Base-by-base conservation (phyloP, 768 basidiomycete genomes). In the Tulasnella sp. region DNA sequence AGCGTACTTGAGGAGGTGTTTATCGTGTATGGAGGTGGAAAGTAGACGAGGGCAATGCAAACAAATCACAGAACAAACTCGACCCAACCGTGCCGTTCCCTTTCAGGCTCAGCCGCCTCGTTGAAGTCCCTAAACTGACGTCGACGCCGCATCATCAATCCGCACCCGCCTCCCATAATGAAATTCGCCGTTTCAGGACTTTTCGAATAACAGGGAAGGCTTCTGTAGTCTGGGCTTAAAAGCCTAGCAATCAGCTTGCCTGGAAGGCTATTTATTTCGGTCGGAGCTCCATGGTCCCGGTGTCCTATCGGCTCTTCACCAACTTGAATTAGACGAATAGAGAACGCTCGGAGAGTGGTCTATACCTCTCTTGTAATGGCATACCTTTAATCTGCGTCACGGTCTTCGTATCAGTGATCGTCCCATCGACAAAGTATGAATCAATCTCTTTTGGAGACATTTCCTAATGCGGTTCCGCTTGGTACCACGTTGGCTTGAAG, bases 51-150 rank as follows among this genome's bases (percentile, higher is more conserved):
- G 64, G 64, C 34, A 69, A 69, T 69, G 54, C 64, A 69, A 69
- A 69, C 64, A 69, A 69, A 69, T 69, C 64, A 69, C 64, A 69
- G 64, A 69, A 69, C 64, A 69, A 69, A 69, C 12, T 34, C 64
- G 64, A 69, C 8, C 64, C 64, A 69, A 69, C 64, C 31, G 34
- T 14, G 64, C 28, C 64, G 28, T 28, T 69, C 64, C 64, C 64
- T 69, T 69, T 69, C 64, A 69, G 54, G 54, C 24, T 54, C 54
- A n/a, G 3, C 64, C 28, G 64, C 28, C 58, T 24, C 58, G 28
- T n/a, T 69, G 31, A 37, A 18, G 64, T 28, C 54, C 54, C n/a
- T 54, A 1, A 54, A 24, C 54, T 54, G 54, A 54, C 22, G 54
- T 54, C 54, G 54, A 22, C n/a, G 24, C 54, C 24, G 24, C 54